Conservation (phyloP, 129 eudicot genomes). For the Erigeron canadensis region DNA sequence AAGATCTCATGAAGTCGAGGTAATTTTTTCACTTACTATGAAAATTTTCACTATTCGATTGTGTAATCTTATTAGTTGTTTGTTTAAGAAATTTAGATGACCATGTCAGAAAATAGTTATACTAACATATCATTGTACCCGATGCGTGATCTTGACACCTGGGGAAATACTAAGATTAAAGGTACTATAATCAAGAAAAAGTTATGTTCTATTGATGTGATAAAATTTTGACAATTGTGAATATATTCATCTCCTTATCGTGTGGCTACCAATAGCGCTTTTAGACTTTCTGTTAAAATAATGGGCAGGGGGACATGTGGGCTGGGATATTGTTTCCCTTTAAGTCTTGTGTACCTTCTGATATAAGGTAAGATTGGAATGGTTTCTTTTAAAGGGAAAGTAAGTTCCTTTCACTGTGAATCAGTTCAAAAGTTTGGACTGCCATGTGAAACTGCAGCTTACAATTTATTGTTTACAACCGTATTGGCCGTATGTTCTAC, state of each 20-base stretch:
- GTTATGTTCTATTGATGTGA: not conserved
- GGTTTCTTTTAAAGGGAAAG: not conserved
- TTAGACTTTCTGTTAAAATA: not conserved
- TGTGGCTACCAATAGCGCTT: not conserved
- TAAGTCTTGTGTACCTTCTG: not conserved
- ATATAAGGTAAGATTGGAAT: not conserved
- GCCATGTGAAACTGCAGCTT: slow-evolving; percentile 19
- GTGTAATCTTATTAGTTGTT: not conserved
- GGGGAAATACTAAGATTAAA: not conserved
- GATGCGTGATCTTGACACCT: not conserved
- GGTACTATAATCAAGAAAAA: not conserved
- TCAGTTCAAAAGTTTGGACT: slow-evolving; percentile 1
- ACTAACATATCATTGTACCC: not conserved
- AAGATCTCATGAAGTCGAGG: slow-evolving; percentile 67
- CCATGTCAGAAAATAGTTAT: not conserved
- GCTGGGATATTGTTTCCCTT: not conserved
- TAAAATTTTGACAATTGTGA: not conserved
- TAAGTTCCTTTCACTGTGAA: not conserved
- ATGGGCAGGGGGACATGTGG: not conserved
- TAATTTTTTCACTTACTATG: slow-evolving; percentile 18
- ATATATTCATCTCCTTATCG: not conserved
- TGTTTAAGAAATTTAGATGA: not conserved
- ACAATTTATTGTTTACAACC: slow-evolving; percentile 11
- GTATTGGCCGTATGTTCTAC: not conserved
- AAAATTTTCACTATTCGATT: not conserved